Base-by-base conservation (phyloP, 768 basidiomycete genomes). In the Rhizopogon sp. region DNA sequence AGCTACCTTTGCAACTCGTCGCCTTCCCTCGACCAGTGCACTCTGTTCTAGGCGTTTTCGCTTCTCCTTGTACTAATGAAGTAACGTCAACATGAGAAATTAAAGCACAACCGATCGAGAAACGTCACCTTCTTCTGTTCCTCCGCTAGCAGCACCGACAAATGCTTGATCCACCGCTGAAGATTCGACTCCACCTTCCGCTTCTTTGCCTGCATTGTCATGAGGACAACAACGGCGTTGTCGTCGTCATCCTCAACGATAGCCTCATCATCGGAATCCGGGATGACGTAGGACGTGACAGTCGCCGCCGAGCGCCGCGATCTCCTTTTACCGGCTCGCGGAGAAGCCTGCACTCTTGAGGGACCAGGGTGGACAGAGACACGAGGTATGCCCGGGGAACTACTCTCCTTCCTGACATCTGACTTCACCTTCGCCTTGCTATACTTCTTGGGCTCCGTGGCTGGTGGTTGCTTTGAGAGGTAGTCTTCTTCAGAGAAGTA, bases 401-500 rank as follows among this genome's bases (percentile, higher is more conserved):
- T 68, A 51, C 65, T 58, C 61, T 82, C 79, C 43, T 67, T 71
- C 66, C 80, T 80, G 47, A 79, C 66, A 56, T 69, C 72, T 6
- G 43, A 20, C 45, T 70, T 74, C 35, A 52, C 58, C 42, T 59
- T 69, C 2, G 39, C 60, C 50, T 60, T 67, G 52, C 57, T 61
- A n/a, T 56, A 31, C 31, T 64, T 65, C 58, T 65, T 73, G 11
- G 56, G 43, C 31, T 61, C 63, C 31, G 51, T 39, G 25, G 44
- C 55, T 56, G 59, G 61, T n/a, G 39, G 60, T 28, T 68, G 67
- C 52, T 67, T 70, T 35, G 69, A 72, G 40, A 85, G 70, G 60
- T 88, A 90, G 60, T 89, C 88, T 40, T 82, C 78, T 62, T 90
- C 88, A 56, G 79, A 80, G 56, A 79, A 71, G 66, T 80, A 90